Percentiles rank a stretch among this genome's conserved stretches.
Conservation (phyloP, 1,284 basidiomycete genomes). For the Earliella scabrosa region DNA sequence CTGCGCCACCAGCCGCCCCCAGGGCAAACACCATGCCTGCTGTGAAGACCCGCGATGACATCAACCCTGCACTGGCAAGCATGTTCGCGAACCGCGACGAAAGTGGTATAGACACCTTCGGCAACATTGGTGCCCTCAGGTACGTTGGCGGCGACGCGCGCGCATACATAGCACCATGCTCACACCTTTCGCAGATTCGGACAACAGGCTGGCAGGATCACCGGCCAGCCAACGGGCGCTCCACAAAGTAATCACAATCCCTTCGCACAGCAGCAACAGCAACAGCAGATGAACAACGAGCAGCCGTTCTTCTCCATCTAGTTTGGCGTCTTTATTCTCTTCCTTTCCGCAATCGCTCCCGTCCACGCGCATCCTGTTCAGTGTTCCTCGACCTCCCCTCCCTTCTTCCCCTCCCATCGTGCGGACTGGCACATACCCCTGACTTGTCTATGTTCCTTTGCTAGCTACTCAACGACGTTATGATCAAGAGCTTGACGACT, state of each 20-base stretch:
- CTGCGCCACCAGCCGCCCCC: constrained; percentile 29
- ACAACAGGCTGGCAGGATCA: constrained; percentile 60
- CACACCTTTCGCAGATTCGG: constrained; percentile 57
- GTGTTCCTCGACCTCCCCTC: background rate
- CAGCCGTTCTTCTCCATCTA: constrained; percentile 87
- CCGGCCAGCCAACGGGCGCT: constrained; percentile 62
- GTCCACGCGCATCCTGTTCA: constrained; percentile 21
- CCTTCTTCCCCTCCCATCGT: background rate
- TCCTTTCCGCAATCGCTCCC: constrained; percentile 1
- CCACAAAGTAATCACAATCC: constrained; percentile 64
- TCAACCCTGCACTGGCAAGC: constrained; percentile 78
- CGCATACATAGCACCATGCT: no score
- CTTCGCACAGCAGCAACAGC: constrained; percentile 66
- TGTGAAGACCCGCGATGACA: constrained; percentile 43
- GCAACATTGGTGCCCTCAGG: constrained; percentile 83
- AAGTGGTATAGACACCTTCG: constrained; percentile 88
- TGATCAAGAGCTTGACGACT: background rate
- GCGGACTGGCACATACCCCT: background rate
- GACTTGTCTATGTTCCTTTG: background rate
- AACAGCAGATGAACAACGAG: constrained; percentile 58
- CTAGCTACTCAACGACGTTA: background rate
- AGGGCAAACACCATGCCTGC: constrained; percentile 20
- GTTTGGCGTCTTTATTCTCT: constrained; percentile 3
- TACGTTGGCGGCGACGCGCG: constrained; percentile 40
- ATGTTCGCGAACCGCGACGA: constrained; percentile 85